phyloP scores from a whole-genome alignment of 768 basidiomycete genomes.

The Wakefieldia striispora region DNA sequence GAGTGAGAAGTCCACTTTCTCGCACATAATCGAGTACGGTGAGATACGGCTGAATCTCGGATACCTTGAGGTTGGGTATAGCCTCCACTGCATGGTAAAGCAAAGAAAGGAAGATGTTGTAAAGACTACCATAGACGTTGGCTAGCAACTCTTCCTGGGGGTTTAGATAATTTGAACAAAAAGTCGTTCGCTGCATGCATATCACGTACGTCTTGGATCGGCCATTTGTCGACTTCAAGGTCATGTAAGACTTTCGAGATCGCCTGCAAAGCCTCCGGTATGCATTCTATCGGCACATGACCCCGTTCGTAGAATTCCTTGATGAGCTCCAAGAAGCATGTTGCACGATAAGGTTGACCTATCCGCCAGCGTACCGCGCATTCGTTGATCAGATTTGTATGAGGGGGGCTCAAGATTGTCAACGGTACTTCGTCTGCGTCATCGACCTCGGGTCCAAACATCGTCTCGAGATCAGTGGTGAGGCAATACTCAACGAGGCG shows the following conservation, averaged over 20 bases:
- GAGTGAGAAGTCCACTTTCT: conserved; percentile 66
- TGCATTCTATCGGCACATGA: conserved; percentile 91
- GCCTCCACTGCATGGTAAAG: conserved; percentile 83
- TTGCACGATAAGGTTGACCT: conserved; percentile 69
- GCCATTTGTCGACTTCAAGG: conserved; percentile 73
- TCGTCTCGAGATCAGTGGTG: conserved; percentile 79
- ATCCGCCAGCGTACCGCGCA: conserved; percentile 91
- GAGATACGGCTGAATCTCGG: conserved; percentile 65
- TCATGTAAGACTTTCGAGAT: conserved; percentile 71
- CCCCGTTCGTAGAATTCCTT: conserved; percentile 84
- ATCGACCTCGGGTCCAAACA: conserved; percentile 88
- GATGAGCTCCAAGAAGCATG: conserved; percentile 83
- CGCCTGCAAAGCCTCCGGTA: conserved; percentile 82
- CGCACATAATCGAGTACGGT: conserved; percentile 68
- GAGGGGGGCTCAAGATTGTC: conserved; percentile 77
- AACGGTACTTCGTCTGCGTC: conserved; percentile 95
- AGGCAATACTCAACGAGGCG: conserved; percentile 83
- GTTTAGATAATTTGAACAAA: conserved; percentile 6
- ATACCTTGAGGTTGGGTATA: conserved; percentile 68
- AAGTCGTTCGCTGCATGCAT: neutral
- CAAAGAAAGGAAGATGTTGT: conserved; percentile 82
- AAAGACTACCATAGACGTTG: conserved; percentile 66
- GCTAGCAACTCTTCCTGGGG: conserved; percentile 66
- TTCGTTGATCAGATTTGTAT: conserved; percentile 83
- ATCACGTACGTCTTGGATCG: conserved; percentile 71